Percentiles rank a stretch among this genome's conserved stretches.
Evolutionary conservation across 441 rosid genomes (phyloP).

Genomic region (Capsella rubella): DNA sequence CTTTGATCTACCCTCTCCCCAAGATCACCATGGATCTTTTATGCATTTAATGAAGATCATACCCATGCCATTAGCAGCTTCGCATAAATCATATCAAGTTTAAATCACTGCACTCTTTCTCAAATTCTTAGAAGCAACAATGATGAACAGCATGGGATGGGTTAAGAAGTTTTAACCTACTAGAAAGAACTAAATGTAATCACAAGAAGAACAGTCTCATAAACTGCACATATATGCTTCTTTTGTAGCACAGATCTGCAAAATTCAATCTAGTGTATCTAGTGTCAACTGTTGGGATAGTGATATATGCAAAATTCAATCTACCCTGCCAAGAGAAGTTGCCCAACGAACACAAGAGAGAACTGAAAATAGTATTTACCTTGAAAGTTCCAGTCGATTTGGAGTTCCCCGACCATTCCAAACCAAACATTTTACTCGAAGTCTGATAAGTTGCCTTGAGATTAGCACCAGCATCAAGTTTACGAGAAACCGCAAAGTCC

Average conservation of each 20-base stretch:
- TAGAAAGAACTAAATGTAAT: neutral
- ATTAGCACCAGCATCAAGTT: slow-evolving; percentile 65
- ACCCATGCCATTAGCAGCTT: neutral
- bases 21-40: neutral
- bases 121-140: neutral
- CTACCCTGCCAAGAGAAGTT: neutral
- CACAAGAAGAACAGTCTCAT: too few relatives aligned
- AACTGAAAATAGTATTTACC: slow-evolving; percentile 48
- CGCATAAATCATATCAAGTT: neutral
- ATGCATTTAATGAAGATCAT: neutral
- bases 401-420: slow-evolving; percentile 83
- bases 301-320: neutral
- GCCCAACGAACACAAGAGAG: neutral
- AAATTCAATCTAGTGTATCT: neutral
- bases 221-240: neutral
- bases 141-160: neutral
- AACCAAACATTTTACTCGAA: slow-evolving; percentile 60
- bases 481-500: slow-evolving; percentile 78
- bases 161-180: slow-evolving; percentile 3
- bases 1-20: neutral
- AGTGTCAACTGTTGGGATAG: neutral
- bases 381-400: slow-evolving; percentile 61
- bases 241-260: neutral
- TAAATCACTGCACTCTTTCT: neutral
- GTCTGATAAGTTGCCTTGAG: slow-evolving; percentile 77